Conservation (phyloP, 2,329 filamentous ascomycete genomes). For the Fulvia fulva region DNA sequence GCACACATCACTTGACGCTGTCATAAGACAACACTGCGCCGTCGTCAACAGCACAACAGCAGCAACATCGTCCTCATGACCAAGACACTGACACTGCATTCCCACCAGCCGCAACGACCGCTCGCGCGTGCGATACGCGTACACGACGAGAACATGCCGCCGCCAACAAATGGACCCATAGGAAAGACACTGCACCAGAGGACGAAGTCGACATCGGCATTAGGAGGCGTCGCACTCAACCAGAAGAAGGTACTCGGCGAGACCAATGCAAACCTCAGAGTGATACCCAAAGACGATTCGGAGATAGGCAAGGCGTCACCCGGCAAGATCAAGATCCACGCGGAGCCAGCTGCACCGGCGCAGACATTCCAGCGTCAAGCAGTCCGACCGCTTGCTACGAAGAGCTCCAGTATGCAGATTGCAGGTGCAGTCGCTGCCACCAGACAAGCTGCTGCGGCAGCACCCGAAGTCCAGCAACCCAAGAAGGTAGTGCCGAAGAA, state of each 20-base stretch:
- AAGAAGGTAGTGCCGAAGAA: conserved; percentile 33
- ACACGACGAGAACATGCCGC: conserved; percentile 65
- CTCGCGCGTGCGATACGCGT: conserved; percentile 51
- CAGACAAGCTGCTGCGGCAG: conserved; percentile 5
- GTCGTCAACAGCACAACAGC: not conserved
- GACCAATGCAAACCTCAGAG: conserved; percentile 28
- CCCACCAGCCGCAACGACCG: conserved; percentile 64
- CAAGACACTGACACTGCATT: conserved; percentile 27
- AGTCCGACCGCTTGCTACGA: conserved; percentile 51
- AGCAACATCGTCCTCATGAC: conserved; percentile 10
- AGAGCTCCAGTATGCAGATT: conserved; percentile 23
- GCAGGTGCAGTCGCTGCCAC: conserved; percentile 12
- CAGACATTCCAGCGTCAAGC: conserved; percentile 50
- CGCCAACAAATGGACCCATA: conserved; percentile 41
- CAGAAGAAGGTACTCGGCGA: conserved; percentile 40
- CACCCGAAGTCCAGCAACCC: conserved; percentile 7
- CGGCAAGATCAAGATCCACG: conserved; percentile 29
- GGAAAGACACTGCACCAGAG: conserved; percentile 69
- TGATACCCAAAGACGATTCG: conserved; percentile 54
- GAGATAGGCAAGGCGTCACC: conserved; percentile 48
- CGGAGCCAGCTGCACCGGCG: conserved; percentile 42
- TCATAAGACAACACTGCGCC: not conserved
- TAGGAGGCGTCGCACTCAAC: conserved; percentile 4
- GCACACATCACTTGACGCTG: not conserved
- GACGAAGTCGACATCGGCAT: conserved; percentile 61